Evolutionary conservation across 805 yeast genomes (phyloP).

Genomic region (Saturnispora zaruensis): DNA sequence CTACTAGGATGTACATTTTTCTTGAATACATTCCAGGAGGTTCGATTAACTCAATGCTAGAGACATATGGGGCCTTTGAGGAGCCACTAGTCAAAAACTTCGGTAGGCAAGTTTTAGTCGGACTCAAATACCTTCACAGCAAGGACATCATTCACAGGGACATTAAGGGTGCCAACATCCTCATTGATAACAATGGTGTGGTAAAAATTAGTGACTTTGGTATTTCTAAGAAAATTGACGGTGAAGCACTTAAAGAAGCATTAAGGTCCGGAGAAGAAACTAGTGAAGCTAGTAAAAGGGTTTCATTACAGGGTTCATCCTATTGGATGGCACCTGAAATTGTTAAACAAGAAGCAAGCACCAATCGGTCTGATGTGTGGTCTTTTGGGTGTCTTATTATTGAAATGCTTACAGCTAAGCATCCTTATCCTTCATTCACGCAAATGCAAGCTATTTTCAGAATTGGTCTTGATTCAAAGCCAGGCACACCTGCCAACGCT

Average conservation of each 20-base stretch:
- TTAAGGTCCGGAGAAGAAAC: constrained; percentile 21
- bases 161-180: constrained; percentile 56
- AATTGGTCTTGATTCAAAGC: constrained; percentile 79
- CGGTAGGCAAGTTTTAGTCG: constrained; percentile 46
- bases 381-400: constrained; percentile 89
- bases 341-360: constrained; percentile 84
- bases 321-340: constrained; percentile 99
- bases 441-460: constrained; percentile 97
- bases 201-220: constrained; percentile 64
- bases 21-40: constrained; percentile 41
- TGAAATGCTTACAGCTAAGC: constrained; percentile 93
- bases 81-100: constrained; percentile 51
- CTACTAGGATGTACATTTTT: constrained; percentile 67
- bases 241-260: constrained; percentile 9
- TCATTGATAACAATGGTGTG: constrained; percentile 50
- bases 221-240: constrained; percentile 45
- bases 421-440: constrained; percentile 89
- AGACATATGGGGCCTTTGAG: constrained; percentile 53
- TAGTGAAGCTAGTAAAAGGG: constrained; percentile 49
- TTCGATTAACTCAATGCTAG: constrained; percentile 44
- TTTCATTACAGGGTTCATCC: constrained; percentile 87
- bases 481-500: constrained; percentile 69
- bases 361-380: constrained; percentile 95
- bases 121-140: constrained; percentile 47
- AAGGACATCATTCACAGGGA: constrained; percentile 55